Evolutionary conservation across 1,284 basidiomycete genomes (phyloP).

Genomic region (Salmacisia buchloeana): DNA sequence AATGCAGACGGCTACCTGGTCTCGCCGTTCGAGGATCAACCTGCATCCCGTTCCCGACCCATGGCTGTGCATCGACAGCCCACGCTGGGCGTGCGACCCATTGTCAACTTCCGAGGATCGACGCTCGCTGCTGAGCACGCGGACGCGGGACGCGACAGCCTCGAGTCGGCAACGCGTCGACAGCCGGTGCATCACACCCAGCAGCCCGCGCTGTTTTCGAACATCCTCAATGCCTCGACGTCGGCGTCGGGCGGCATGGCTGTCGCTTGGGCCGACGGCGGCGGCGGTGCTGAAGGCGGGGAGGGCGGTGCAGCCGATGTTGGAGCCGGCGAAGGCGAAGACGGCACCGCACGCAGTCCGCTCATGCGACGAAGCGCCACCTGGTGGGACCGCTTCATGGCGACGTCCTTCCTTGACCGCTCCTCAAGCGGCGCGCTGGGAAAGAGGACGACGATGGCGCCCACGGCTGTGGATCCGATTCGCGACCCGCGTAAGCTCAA

Average conservation of each 20-base stretch:
- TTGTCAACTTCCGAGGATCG: constrained; percentile 1
- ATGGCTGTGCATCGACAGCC: neutral
- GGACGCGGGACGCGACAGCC: neutral
- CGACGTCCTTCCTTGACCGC: constrained; percentile 29
- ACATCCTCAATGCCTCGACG: constrained; percentile 1
- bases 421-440: constrained; percentile 26
- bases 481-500: constrained; percentile 24
- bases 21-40: constrained; percentile 36
- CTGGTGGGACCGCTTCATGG: constrained; percentile 44
- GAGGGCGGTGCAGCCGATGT: neutral
- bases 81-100: neutral
- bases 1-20: constrained; percentile 18
- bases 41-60: too few species aligned
- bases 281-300: neutral
- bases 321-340: neutral
- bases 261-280: neutral
- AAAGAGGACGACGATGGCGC: constrained; percentile 6
- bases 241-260: neutral
- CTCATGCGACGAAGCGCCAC: constrained; percentile 31
- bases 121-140: neutral
- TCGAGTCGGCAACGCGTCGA: neutral
- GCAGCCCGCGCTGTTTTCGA: neutral
- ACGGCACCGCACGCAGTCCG: neutral
- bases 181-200: neutral
- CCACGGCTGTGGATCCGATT: constrained; percentile 28